Evolutionary conservation across 768 basidiomycete genomes (phyloP).

Genomic region (Tephrocybe sp.): DNA sequence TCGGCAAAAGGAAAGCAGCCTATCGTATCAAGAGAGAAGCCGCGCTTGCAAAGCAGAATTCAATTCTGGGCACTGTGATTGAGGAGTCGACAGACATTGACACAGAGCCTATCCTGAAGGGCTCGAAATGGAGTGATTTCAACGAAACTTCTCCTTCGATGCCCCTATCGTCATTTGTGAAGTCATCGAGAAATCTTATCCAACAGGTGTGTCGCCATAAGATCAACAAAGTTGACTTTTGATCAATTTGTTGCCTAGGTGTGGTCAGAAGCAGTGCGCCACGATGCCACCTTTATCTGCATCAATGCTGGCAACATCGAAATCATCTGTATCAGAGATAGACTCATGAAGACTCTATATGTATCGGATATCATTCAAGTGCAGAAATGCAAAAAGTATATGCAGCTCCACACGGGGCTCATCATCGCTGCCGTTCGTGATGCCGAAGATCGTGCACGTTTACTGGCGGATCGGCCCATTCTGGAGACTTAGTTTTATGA

Average conservation of each 20-base stretch:
- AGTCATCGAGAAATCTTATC: background rate
- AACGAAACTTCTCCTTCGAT: too few species aligned
- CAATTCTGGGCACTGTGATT: too few species aligned
- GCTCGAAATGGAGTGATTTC: too few species aligned
- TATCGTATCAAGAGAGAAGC: too few species aligned
- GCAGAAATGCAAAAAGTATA: background rate
- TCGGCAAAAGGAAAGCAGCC: too few species aligned
- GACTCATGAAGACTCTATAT: background rate
- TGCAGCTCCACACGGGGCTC: background rate
- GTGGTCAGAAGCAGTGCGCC: background rate
- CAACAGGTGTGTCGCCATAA: background rate
- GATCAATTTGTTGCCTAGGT: background rate
- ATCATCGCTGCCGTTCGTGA: background rate
- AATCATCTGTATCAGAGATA: background rate
- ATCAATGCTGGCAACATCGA: background rate
- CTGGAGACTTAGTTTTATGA: background rate
- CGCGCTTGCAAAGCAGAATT: too few species aligned
- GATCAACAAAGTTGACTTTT: background rate
- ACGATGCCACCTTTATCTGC: conserved; percentile 1
- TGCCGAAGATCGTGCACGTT: background rate
- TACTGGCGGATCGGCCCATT: background rate
- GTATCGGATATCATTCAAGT: conserved; percentile 1
- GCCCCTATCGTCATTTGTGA: too few species aligned
- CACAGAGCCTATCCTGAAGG: too few species aligned
- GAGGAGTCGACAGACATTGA: too few species aligned